Base-by-base conservation (phyloP, 1,139 yeast genomes). In the Taiozyma sp. region DNA sequence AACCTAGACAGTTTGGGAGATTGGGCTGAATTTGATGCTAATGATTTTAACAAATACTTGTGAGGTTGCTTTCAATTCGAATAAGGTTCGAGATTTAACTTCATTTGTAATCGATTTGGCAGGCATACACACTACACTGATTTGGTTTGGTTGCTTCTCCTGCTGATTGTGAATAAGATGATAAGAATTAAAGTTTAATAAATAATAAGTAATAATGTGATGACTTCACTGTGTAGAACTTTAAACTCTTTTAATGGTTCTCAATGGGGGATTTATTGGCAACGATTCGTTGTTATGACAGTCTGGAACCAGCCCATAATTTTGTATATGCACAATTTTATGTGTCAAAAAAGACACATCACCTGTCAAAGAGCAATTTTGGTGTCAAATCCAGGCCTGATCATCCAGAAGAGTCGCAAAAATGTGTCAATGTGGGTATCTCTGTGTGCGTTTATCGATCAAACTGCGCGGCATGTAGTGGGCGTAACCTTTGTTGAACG, bases 11-110 rank as follows among this genome's bases (percentile, higher is more conserved):
- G 40, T 22, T 19, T 50, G 30, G 50, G 41, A 2, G 26, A n/a
- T 14, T 50, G 53, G 53, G 44, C 53, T 22, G 50, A 50, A 13
- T 19, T 48, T 24, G 53, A 50, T 37, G 45, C 46, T 29, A 29
- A 29, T 47, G 47, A 50, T 14, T 47, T 51, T 28, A 47, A 43
- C 44, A 51, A 49, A 43, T 50, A 37, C 14, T 42, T 26, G 37
- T 35, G 46, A 24, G 37, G 14, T 37, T 35, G 39, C 28, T 35
- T 22, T 11, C 14, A 22, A 11, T 32, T 22, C 24, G 7, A 32
- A 21, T 14, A 30, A 30, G 8, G 32, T 43, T 37, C 11, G 14
- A 1, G 11, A 16, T 16, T 35, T 19, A 16, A 10, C 41, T 19
- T 21, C 2, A n/a, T 4, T 14, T 13, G 19, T 32, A 9, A 13